phyloP scores from a whole-genome alignment of 2,329 filamentous ascomycete genomes.

The Rachicladosporium sp. region DNA sequence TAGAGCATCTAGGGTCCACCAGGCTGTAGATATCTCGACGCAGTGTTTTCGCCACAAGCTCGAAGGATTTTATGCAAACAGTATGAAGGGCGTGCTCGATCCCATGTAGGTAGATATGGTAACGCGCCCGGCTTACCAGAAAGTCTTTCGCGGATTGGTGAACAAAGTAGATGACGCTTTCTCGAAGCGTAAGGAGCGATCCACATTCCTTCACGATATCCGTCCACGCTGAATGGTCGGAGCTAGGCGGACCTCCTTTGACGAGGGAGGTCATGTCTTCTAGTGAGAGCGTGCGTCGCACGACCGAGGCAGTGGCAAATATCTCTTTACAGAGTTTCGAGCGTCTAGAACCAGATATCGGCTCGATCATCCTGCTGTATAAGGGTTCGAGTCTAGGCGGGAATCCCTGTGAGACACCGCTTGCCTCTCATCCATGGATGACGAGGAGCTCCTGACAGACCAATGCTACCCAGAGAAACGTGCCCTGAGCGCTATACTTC shows the following conservation, averaged over 20 bases:
- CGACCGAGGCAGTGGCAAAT: slow-evolving; percentile 19
- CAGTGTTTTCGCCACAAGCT: slow-evolving; percentile 6
- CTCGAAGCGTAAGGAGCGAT: slow-evolving; percentile 28
- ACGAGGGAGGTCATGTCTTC: slow-evolving; percentile 1
- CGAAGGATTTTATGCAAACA: slow-evolving; percentile 26
- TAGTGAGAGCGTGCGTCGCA: slow-evolving; percentile 21
- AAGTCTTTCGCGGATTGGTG: slow-evolving; percentile 36
- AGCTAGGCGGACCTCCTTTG: slow-evolving; percentile 1
- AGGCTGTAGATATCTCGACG: slow-evolving; percentile 2
- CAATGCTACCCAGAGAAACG: slow-evolving; percentile 35
- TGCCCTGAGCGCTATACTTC: slow-evolving; percentile 24
- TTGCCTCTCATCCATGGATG: slow-evolving; percentile 7
- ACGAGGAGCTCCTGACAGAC: slow-evolving; percentile 24
- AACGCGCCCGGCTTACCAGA: slow-evolving; percentile 12
- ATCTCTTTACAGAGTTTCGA: slow-evolving; percentile 22
- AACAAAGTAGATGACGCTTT: slow-evolving; percentile 24
- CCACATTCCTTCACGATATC: slow-evolving; percentile 26
- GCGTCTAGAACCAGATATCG: slow-evolving; percentile 21
- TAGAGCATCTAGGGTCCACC: neutral
- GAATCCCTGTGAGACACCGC: slow-evolving; percentile 15
- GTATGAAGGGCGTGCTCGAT: slow-evolving; percentile 15
- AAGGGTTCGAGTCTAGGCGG: slow-evolving; percentile 26
- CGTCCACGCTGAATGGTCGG: neutral
- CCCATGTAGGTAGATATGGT: slow-evolving; percentile 22
- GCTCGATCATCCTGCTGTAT: slow-evolving; percentile 28